Percentiles rank a stretch among this genome's conserved stretches.
Evolutionary conservation across 163 green algal species (phyloP).

Genomic region (Volvox carteri): DNA sequence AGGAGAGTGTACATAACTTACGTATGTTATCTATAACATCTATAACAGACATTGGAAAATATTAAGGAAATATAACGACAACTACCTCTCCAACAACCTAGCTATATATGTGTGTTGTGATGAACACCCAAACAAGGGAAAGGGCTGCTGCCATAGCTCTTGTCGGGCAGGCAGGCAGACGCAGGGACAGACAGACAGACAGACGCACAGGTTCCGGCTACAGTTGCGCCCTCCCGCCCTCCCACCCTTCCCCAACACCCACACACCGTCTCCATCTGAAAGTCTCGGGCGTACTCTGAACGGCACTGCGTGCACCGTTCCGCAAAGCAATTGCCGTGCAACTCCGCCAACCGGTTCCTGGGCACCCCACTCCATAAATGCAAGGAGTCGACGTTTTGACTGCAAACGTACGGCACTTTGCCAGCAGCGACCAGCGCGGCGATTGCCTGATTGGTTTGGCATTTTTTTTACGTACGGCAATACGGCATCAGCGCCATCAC

Average conservation of each 20-base stretch:
- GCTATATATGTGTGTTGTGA: too few species aligned
- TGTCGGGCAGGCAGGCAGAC: neutral
- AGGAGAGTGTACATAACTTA: too few species aligned
- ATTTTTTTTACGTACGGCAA: too few species aligned
- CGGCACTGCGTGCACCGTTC: constrained; percentile 85
- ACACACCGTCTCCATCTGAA: constrained; percentile 91
- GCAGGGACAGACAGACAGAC: too few species aligned
- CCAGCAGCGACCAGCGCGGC: constrained; percentile 62
- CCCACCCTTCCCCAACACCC: neutral
- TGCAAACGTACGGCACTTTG: constrained; percentile 83
- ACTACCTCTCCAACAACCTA: too few species aligned
- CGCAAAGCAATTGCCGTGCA: constrained; percentile 97
- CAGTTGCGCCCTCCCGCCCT: neutral
- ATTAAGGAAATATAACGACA: too few species aligned
- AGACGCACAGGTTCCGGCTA: neutral
- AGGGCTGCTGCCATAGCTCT: too few species aligned
- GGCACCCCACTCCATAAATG: constrained; percentile 93
- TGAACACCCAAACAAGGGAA: too few species aligned
- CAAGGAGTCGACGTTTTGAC: constrained; percentile 97
- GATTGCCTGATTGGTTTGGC: constrained; percentile 59
- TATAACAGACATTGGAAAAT: too few species aligned
- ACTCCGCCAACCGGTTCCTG: constrained; percentile 84
- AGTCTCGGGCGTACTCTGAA: constrained; percentile 90
- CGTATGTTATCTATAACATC: too few species aligned
- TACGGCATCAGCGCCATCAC: too few species aligned